Base-by-base conservation (phyloP, 441 rosid genomes). In the Pelargonium australe region DNA sequence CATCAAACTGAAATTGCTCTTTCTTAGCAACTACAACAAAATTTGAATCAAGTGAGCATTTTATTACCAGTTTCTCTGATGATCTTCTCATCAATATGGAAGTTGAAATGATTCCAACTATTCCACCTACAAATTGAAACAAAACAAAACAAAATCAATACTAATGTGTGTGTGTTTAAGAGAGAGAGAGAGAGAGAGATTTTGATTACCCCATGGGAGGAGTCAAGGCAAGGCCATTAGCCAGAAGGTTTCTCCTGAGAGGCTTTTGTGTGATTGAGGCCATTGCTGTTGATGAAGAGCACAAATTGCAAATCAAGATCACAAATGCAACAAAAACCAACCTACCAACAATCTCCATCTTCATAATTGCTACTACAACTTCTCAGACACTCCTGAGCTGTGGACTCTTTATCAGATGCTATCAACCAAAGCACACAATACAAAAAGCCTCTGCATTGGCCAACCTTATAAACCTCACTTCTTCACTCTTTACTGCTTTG, bases 51-150 rank as follows among this genome's bases (percentile, higher is more conserved):
- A 25, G 31, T 25, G 31, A 25, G 31, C 31, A 25, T 44, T 8
- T 44, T 8, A 8, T 44, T 75, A 87, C 98, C 92, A 49, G 97
- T 89, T 78, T 86, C 82, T 80, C 64, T 88, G 78, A 94, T 91
- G 55, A 84, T 75, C 5, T 65, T 83, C 76, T 89, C 98, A 55
- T 83, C 75, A 68, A 94, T 85, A 25, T 77, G 65, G 77, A 93
- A 91, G 53, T 66, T 23, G 58, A 89, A 91, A 78, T 91, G 95
- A 69, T 91, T 91, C 91, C 91, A 91, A 70, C 93, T 89, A 65
- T 89, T 91, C 97, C 95, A 91, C 73, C 95, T 68, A 75, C 3
- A 34, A 25, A 25, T 25, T 17, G 67, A 64, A 45, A n/a, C 2
- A 34, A 12, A 57, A 28, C 2, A 23, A 25, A 25, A 25, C 31